Evolutionary conservation across 495 filamentous ascomycete genomes (phyloP).

Genomic region (Aspergillus leporis): DNA sequence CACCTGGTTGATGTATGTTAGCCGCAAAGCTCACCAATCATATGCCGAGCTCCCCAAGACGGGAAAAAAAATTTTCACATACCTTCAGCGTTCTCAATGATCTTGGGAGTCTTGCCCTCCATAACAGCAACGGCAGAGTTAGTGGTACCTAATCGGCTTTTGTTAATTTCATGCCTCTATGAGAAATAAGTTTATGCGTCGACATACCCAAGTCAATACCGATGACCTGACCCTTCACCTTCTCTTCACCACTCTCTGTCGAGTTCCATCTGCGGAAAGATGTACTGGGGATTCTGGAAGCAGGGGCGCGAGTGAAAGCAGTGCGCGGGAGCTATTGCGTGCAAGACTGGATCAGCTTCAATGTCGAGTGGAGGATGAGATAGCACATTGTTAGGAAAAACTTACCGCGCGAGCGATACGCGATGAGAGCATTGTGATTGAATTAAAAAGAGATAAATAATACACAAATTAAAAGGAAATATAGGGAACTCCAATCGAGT

Average conservation of each 20-base stretch:
- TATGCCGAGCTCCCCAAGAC: not conserved
- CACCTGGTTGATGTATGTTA: slow-evolving; percentile 56
- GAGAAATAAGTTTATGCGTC: slow-evolving; percentile 5
- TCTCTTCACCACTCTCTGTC: slow-evolving; percentile 77
- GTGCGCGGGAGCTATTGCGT: slow-evolving; percentile 43
- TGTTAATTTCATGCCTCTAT: slow-evolving; percentile 25
- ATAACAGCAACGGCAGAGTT: slow-evolving; percentile 98
- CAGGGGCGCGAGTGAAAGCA: slow-evolving; percentile 52
- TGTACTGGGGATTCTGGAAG: slow-evolving; percentile 54
- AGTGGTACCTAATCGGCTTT: slow-evolving; percentile 69
- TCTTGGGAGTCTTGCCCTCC: slow-evolving; percentile 93
- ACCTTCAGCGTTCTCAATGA: slow-evolving; percentile 98
- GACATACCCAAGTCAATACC: slow-evolving; percentile 96
- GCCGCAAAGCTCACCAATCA: slow-evolving; percentile 7
- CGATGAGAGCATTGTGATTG: slow-evolving; percentile 55
- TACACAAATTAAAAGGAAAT: slow-evolving; percentile 38
- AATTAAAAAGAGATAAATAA: slow-evolving; percentile 34
- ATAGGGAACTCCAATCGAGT: slow-evolving; percentile 37
- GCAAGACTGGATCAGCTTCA: slow-evolving; percentile 26
- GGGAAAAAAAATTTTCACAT: slow-evolving; percentile 37
- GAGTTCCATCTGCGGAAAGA: slow-evolving; percentile 77
- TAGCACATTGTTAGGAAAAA: slow-evolving; percentile 25
- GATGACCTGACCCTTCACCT: slow-evolving; percentile 94
- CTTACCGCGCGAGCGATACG: slow-evolving; percentile 69
- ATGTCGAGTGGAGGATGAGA: slow-evolving; percentile 19